A percentile compares a stretch with the other conserved stretches of the same genome.
These are phyloP conservation scores for Lepiota venenata DNA, from an alignment of 768 basidiomycete genomes.

Conservation along the genomic window DNA sequence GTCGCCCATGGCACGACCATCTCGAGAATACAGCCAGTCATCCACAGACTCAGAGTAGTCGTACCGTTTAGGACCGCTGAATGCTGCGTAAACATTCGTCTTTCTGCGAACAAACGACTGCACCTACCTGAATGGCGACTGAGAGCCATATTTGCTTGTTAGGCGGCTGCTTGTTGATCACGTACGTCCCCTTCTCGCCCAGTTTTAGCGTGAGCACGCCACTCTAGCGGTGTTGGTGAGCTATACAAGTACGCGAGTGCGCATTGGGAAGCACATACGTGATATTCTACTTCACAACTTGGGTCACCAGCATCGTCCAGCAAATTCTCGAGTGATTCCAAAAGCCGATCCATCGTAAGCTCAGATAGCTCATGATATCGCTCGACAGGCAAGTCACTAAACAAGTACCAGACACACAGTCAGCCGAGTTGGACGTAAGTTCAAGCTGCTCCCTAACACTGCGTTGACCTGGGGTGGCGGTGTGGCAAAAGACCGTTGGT, in stretches of 20 bases:
- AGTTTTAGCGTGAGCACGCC: constrained; percentile 87
- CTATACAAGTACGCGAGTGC: not conserved
- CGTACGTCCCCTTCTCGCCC: constrained; percentile 81
- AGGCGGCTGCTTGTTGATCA: constrained; percentile 96
- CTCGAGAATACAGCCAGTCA: constrained; percentile 77
- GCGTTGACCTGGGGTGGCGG: constrained; percentile 55
- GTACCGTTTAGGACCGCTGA: constrained; percentile 90
- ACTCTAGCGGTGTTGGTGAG: constrained; percentile 44
- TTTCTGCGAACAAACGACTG: not conserved
- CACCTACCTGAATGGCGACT: constrained; percentile 75
- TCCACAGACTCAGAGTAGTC: constrained; percentile 59
- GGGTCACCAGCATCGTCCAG: constrained; percentile 57
- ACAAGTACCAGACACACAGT: not conserved
- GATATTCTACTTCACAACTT: constrained; percentile 83
- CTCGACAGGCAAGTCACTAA: constrained; percentile 49
- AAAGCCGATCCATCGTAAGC: constrained; percentile 68
- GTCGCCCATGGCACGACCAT: constrained; percentile 53
- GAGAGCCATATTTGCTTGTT: constrained; percentile 98
- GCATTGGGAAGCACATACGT: constrained; percentile 43
- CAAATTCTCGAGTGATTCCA: constrained; percentile 71
- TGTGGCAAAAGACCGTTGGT: constrained; percentile 38
- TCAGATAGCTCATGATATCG: constrained; percentile 75
- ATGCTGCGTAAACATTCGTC: not conserved
- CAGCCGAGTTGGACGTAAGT: not conserved
- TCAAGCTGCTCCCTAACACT: constrained; percentile 37